Conservation (phyloP, 129 eudicot species). For the Helianthus tuberosus region DNA sequence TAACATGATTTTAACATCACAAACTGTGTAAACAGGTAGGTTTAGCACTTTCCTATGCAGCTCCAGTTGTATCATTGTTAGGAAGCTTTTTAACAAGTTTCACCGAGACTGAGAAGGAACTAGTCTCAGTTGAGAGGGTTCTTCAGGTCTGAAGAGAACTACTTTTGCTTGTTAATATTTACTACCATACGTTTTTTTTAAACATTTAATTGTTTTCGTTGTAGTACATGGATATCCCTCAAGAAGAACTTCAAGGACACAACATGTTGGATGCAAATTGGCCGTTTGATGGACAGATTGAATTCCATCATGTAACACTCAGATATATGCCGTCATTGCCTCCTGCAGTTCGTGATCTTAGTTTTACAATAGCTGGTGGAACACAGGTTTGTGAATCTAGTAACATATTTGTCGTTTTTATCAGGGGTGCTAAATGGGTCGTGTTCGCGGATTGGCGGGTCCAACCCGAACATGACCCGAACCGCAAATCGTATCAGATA, state of each 20-base stretch:
- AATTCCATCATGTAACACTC: conserved; percentile 80
- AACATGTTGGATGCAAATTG: conserved; percentile 45
- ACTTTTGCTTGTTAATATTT: conserved; percentile 3
- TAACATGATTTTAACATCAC: conserved; percentile 6
- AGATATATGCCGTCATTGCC: conserved; percentile 85
- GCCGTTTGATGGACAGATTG: conserved; percentile 72
- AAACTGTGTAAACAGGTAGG: conserved; percentile 68
- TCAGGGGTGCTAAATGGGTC: too few species aligned
- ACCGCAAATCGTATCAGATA: too few species aligned
- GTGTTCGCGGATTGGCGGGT: too few species aligned
- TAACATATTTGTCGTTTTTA: background rate
- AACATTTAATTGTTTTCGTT: conserved; percentile 18
- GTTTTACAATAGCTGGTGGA: conserved; percentile 70
- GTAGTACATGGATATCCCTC: conserved; percentile 88
- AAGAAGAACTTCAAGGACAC: conserved; percentile 61
- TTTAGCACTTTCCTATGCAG: conserved; percentile 94
- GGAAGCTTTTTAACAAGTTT: conserved; percentile 93
- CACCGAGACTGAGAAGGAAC: conserved; percentile 96
- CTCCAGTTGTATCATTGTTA: conserved; percentile 81
- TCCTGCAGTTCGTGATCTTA: conserved; percentile 67
- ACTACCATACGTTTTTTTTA: background rate
- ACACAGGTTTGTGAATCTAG: conserved; percentile 50
- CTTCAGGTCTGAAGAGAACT: conserved; percentile 56
- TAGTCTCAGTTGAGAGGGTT: conserved; percentile 94
- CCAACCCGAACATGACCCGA: too few species aligned